Base-by-base conservation (phyloP, 768 basidiomycete genomes). In the Rhodotorula kratochvilovae region DNA sequence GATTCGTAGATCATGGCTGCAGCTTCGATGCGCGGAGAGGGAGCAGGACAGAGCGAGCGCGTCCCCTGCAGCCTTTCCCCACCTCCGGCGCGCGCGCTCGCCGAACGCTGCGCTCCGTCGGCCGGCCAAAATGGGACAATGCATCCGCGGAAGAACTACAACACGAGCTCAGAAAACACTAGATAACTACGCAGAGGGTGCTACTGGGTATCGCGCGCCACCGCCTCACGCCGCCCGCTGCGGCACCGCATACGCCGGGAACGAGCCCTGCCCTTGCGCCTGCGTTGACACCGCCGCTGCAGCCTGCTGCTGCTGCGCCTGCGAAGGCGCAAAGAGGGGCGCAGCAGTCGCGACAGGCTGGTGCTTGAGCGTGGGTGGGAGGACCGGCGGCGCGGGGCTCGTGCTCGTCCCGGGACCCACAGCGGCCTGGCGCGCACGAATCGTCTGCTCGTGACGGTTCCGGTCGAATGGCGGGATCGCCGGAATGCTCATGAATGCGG, bases 381-480 rank as follows among this genome's bases (percentile, higher is more conserved):
- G 19, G 33, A 25, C 33, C 19, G 55, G 39, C 39, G 57, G 36
- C n/a, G 51, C 51, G 11, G 51, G 51, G 16, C n/a, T 29, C n/a
- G 13, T 27, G 51, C n/a, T 27, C 33, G 55, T 17, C 17, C 12
- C 25, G 2, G 36, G 4, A 13, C 36, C 57, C 2, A 36, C 57
- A 0, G 36, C 29, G 21, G 60, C 65, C 39, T 62, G 63, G 15
- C 55, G 56, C 19, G 62, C 62, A 2, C 63, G 55, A 7, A 71
- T 25, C 3, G 54, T 61, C 61, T 63, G 61, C 55, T 66, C 70
- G 56, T 71, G 70, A 4, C 70, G 70, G 17, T 67, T 56, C 6
- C 65, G 70, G 31, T 71, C 70, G 35, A 71, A 72, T 3, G 71
- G 71, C 27, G 71, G 71, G 43, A 72, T 72, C 21, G 71, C 33